Conservation (phyloP, 2,329 filamentous ascomycete genomes). For the Madurella fahalii region DNA sequence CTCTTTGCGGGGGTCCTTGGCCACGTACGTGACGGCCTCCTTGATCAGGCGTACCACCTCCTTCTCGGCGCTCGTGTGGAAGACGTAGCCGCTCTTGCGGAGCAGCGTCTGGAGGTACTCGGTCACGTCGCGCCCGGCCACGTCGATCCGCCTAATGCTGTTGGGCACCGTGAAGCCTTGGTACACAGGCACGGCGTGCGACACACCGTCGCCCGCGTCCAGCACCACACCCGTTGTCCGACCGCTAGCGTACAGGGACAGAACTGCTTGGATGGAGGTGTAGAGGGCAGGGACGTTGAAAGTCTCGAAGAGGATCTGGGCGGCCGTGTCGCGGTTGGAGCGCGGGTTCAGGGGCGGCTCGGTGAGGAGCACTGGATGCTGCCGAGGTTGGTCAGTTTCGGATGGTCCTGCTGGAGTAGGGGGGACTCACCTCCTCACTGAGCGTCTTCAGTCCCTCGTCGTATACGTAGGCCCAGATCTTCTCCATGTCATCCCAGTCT, state of each 20-base stretch:
- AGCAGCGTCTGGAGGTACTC: slow-evolving; percentile 89
- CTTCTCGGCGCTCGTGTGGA: slow-evolving; percentile 98
- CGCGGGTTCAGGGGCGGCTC: slow-evolving; percentile 94
- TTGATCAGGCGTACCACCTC: slow-evolving; percentile 98
- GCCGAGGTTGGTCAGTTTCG: slow-evolving; percentile 9
- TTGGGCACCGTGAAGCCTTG: slow-evolving; percentile 96
- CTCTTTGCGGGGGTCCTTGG: slow-evolving; percentile 83
- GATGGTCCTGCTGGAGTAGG: neutral
- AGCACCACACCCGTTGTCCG: slow-evolving; percentile 94
- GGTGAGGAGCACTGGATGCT: slow-evolving; percentile 94
- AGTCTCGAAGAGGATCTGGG: slow-evolving; percentile 96
- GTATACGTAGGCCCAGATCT: slow-evolving; percentile 98
- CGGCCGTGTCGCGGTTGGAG: slow-evolving; percentile 91
- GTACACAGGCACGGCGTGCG: slow-evolving; percentile 94
- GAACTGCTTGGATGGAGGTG: slow-evolving; percentile 93
- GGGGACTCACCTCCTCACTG: slow-evolving; percentile 75
- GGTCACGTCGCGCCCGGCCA: slow-evolving; percentile 92
- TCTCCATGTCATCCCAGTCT: slow-evolving; percentile 99
- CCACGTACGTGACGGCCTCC: slow-evolving; percentile 89
- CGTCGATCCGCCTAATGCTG: slow-evolving; percentile 92
- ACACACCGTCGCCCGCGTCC: slow-evolving; percentile 93
- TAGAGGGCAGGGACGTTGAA: slow-evolving; percentile 97
- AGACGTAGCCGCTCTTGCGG: slow-evolving; percentile 87
- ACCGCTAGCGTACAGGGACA: slow-evolving; percentile 92
- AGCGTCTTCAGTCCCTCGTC: slow-evolving; percentile 92